Evolutionary conservation across 768 basidiomycete genomes (phyloP).

Genomic region (Boletus sp.): DNA sequence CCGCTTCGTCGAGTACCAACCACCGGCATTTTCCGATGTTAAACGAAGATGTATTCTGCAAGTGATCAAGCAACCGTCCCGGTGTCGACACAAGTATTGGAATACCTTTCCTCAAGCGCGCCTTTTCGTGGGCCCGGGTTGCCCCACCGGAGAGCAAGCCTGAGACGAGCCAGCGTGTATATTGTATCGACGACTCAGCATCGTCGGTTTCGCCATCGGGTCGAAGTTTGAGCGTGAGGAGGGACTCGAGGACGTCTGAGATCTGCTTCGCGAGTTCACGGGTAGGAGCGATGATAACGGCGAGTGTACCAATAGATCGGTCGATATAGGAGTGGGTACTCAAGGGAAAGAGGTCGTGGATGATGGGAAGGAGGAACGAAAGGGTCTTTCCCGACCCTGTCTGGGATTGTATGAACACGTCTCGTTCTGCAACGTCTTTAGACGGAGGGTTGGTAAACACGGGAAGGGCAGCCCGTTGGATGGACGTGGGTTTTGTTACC

Average conservation of each 20-base stretch:
- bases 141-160: slow-evolving; percentile 93
- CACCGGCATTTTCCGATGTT: slow-evolving; percentile 92
- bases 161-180: slow-evolving; percentile 92
- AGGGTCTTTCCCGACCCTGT: slow-evolving; percentile 97
- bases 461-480: slow-evolving; percentile 71
- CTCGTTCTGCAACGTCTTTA: slow-evolving; percentile 45
- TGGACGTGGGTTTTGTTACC: slow-evolving; percentile 83
- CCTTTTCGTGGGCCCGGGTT: slow-evolving; percentile 93
- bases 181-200: slow-evolving; percentile 38
- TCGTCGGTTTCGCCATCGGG: slow-evolving; percentile 52
- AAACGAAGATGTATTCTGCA: slow-evolving; percentile 93
- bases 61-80: slow-evolving; percentile 90
- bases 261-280: slow-evolving; percentile 97
- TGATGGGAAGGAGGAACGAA: slow-evolving; percentile 88
- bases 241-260: slow-evolving; percentile 83
- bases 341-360: slow-evolving; percentile 90
- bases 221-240: slow-evolving; percentile 74
- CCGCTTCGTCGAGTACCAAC: slow-evolving; percentile 96
- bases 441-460: slow-evolving; percentile 51
- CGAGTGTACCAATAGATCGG: slow-evolving; percentile 90
- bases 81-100: slow-evolving; percentile 96
- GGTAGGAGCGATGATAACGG: slow-evolving; percentile 92
- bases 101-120: slow-evolving; percentile 87
- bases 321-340: slow-evolving; percentile 91
- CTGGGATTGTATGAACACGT: slow-evolving; percentile 93